phyloP scores from a whole-genome alignment of 2,329 filamentous ascomycete genomes.

The Berkeleyomyces basicola region DNA sequence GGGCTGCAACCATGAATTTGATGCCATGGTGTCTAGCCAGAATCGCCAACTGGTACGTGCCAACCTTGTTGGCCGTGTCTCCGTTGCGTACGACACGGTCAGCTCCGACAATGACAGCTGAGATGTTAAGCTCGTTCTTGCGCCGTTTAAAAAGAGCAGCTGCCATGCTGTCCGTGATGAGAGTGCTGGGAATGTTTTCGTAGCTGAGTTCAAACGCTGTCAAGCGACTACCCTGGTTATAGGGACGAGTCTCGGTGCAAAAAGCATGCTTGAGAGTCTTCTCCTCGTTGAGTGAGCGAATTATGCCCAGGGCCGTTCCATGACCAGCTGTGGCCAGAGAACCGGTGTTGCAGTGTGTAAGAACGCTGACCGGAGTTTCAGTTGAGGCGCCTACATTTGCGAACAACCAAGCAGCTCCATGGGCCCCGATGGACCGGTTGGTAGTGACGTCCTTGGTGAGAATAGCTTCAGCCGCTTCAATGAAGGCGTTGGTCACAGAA shows the following conservation, averaged over 20 bases:
- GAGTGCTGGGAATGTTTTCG: slow-evolving; percentile 75
- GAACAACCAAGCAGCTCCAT: slow-evolving; percentile 71
- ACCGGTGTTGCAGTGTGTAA: slow-evolving; percentile 97
- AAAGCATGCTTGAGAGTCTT: slow-evolving; percentile 64
- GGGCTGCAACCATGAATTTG: slow-evolving; percentile 89
- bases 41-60: slow-evolving; percentile 86
- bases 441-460: slow-evolving; percentile 72
- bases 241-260: slow-evolving; percentile 92
- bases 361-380: slow-evolving; percentile 47
- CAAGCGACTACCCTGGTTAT: slow-evolving; percentile 90
- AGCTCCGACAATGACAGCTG: slow-evolving; percentile 82
- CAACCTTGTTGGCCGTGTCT: slow-evolving; percentile 97
- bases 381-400: slow-evolving; percentile 34
- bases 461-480: slow-evolving; percentile 70
- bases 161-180: slow-evolving; percentile 95
- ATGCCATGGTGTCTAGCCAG: slow-evolving; percentile 74
- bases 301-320: slow-evolving; percentile 85
- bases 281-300: slow-evolving; percentile 59
- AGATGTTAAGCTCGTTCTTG: slow-evolving; percentile 49
- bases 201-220: slow-evolving; percentile 95
- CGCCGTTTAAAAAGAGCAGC: slow-evolving; percentile 58
- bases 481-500: slow-evolving; percentile 51
- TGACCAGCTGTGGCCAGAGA: slow-evolving; percentile 96
- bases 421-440: slow-evolving; percentile 68
- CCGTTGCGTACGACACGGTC: slow-evolving; percentile 92